Evolutionary conservation across 305 asterid species (phyloP), one percentile per base, ranked within the genome.

Genomic region (Lippia alba): DNA sequence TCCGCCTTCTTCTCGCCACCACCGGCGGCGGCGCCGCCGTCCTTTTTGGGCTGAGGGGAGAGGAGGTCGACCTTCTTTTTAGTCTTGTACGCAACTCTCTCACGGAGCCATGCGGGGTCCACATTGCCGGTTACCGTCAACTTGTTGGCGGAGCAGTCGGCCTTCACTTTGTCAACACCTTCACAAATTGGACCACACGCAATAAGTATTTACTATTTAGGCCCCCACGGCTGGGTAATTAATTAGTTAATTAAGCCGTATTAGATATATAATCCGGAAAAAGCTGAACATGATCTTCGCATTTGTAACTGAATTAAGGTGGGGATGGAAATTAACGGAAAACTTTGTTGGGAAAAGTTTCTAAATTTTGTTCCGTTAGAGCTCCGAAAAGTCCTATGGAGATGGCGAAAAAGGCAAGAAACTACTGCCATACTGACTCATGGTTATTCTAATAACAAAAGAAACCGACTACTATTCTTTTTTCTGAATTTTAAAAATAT

Each of bases 1-100:
- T 83, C 89, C 55, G 85, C 14, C 56, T 85, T 87, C 70, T 85
- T 85, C 1, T 79, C 91, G 0, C 69, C 49, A 41, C 48, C 90
- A 19, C 78, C 84, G 45, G n/a, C 84, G 44, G 58, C 74, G 3
- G 8, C 81, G 54, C 74, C 84, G 48, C 44, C 88, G 63, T 82
- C 93, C 77, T 90, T 87, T 62, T 90, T 87, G 78, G 96, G 87
- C 73, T 66, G 97, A 62, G 95, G 91, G 9, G 94, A 87, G 56
- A 89, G 19, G 71, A 93, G 87, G 58, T 80, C 92, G 62, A 93
- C 98, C 83, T 93, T 89, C 86, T 85, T 90, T 77, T 89, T 93
- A 51, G 89, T 86, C 64, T 89, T 91, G 53, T 57, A 66, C 61
- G 79, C 95, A 19, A 90, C 88, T 64, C 72, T 85, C 70, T 92